Percentiles rank a stretch among this genome's conserved stretches.
phyloP scores from a whole-genome alignment of 805 yeast species.

The Debaryomyces hansenii region DNA sequence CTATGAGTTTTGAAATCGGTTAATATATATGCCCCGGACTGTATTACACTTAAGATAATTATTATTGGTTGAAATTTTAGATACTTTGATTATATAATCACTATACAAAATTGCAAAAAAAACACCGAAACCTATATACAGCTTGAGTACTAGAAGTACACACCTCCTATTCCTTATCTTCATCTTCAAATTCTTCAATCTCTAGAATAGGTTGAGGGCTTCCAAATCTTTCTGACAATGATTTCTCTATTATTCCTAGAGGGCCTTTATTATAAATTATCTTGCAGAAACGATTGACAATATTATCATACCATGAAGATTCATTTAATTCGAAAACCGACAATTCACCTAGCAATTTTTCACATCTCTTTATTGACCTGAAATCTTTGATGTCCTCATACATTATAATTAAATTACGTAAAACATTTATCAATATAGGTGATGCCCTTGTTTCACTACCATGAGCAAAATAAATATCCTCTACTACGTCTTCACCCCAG shows the following conservation, averaged over 20 bases:
- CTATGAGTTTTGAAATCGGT: background rate
- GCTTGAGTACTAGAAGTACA: background rate
- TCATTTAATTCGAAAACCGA: conserved; percentile 24
- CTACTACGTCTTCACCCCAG: conserved; percentile 44
- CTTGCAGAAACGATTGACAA: conserved; percentile 32
- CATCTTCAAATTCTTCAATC: conserved; percentile 42
- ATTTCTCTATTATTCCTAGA: conserved; percentile 41
- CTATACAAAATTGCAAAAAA: background rate
- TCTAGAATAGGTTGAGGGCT: conserved; percentile 32
- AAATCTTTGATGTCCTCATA: conserved; percentile 25
- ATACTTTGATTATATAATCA: background rate
- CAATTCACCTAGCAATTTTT: conserved; percentile 22
- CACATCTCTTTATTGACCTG: conserved; percentile 26
- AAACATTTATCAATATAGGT: conserved; percentile 28
- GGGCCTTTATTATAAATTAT: conserved; percentile 44
- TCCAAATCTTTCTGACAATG: conserved; percentile 39
- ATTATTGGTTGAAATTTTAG: conserved; percentile 11
- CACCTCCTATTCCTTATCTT: conserved; percentile 30
- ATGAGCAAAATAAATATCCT: conserved; percentile 32
- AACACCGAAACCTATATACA: background rate
- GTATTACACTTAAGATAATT: conserved; percentile 9
- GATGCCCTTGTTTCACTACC: conserved; percentile 24
- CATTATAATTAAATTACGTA: conserved; percentile 34
- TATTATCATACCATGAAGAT: conserved; percentile 32
- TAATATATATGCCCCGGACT: conserved; percentile 7